A percentile compares a stretch with the other conserved stretches of the same genome.
These are phyloP conservation scores for Ceriops decandra DNA, from an alignment of 345 rosid genomes.

Conservation along the genomic window DNA sequence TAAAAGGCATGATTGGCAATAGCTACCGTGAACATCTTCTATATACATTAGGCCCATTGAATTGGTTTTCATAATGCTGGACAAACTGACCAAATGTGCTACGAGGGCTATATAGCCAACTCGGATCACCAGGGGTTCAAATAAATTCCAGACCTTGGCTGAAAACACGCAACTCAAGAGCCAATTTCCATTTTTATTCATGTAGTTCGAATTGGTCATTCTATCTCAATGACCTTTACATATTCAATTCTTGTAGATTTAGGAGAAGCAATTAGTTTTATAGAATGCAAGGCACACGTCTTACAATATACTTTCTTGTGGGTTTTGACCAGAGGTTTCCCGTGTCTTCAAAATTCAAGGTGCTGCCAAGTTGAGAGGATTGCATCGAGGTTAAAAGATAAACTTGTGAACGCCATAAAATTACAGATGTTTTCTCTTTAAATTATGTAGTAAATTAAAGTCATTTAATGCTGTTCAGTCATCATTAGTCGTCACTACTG, in stretches of 20 bases:
- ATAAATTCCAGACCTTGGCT: neutral
- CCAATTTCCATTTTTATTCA: neutral
- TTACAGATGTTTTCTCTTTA: neutral
- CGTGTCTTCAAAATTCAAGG: conserved; percentile 7
- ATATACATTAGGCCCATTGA: neutral
- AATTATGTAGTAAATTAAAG: neutral
- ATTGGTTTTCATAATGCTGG: too few relatives aligned
- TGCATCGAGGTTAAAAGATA: conserved; percentile 6
- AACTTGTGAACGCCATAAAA: neutral
- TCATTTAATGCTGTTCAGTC: conserved; percentile 5
- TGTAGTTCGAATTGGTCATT: neutral
- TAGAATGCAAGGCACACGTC: too few relatives aligned
- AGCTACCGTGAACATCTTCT: too few relatives aligned
- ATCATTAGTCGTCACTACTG: conserved; percentile 1
- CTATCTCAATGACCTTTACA: neutral
- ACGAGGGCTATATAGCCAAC: neutral
- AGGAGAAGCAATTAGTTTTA: too few relatives aligned
- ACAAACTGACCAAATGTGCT: conserved; percentile 7
- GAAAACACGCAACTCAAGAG: neutral
- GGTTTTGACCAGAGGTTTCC: neutral
- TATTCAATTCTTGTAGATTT: neutral
- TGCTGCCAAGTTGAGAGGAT: neutral
- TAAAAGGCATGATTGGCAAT: too few relatives aligned
- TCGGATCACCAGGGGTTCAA: neutral
- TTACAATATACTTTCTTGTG: too few relatives aligned